Conservation (phyloP, 2,329 filamentous ascomycete genomes). For the Neocatenulostroma microsporum region DNA sequence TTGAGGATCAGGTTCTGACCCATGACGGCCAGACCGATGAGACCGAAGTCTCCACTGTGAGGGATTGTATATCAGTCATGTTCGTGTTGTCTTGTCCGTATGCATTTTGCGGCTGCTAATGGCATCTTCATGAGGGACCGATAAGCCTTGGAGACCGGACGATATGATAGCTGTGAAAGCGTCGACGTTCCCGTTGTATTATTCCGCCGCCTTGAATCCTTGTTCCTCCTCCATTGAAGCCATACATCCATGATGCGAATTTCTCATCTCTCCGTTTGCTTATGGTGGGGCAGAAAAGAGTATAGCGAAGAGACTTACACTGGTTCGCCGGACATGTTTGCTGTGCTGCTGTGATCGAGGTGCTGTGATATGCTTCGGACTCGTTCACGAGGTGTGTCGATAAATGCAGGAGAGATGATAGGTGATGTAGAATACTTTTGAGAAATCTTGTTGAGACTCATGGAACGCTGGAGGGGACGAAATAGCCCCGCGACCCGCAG, state of each 20-base stretch:
- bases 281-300: constrained; percentile 1
- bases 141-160: no score
- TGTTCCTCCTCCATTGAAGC: no score
- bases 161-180: no score
- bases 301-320: constrained; percentile 21
- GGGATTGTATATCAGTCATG: constrained; percentile 17
- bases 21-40: constrained; percentile 46
- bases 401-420: constrained; percentile 1
- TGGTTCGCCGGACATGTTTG: constrained; percentile 24
- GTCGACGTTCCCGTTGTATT: no score
- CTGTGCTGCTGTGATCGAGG: constrained; percentile 11
- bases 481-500: no score
- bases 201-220: no score
- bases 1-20: constrained; percentile 51
- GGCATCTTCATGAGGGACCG: no score
- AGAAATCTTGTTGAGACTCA: no score
- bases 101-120: no score
- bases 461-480: constrained; percentile 2
- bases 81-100: no score
- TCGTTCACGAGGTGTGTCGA: constrained; percentile 6
- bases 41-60: constrained; percentile 45
- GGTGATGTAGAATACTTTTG: no score
- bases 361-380: constrained; percentile 15
- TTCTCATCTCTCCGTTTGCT: constrained; percentile 10
- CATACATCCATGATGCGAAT: not conserved